phyloP scores from a whole-genome alignment of 495 filamentous ascomycete genomes.

The Lichina pygmaea region DNA sequence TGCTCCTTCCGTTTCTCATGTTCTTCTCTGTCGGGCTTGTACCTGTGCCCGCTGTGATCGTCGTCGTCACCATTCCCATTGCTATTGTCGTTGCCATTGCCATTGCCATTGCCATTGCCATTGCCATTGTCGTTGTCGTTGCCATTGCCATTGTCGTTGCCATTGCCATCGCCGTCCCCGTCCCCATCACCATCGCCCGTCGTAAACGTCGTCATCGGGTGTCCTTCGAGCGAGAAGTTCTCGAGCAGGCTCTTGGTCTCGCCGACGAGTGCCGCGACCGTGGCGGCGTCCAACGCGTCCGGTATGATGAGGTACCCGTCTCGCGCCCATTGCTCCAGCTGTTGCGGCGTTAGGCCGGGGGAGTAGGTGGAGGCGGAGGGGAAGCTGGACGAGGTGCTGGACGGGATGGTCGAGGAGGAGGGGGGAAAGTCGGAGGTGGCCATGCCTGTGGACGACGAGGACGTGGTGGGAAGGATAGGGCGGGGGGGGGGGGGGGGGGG shows the following conservation, averaged over 20 bases:
- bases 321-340: slow-evolving; percentile 41
- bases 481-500: no score
- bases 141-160: slow-evolving; percentile 1
- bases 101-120: slow-evolving; percentile 1
- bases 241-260: slow-evolving; percentile 52
- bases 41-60: no score
- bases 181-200: slow-evolving; percentile 32
- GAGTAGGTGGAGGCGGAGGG: no score
- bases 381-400: no score
- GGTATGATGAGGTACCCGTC: slow-evolving; percentile 86
- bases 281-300: slow-evolving; percentile 35
- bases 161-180: slow-evolving; percentile 9
- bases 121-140: neutral
- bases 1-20: no score
- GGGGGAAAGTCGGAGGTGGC: no score
- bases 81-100: no score
- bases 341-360: slow-evolving; percentile 37
- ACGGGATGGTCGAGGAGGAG: no score
- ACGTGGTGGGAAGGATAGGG: no score
- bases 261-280: slow-evolving; percentile 36
- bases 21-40: no score
- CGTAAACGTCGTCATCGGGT: slow-evolving; percentile 82
- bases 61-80: no score
- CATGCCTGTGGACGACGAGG: no score
- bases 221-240: slow-evolving; percentile 43